Base-by-base conservation (phyloP, 768 basidiomycete genomes). In the Gyrodon lividus region DNA sequence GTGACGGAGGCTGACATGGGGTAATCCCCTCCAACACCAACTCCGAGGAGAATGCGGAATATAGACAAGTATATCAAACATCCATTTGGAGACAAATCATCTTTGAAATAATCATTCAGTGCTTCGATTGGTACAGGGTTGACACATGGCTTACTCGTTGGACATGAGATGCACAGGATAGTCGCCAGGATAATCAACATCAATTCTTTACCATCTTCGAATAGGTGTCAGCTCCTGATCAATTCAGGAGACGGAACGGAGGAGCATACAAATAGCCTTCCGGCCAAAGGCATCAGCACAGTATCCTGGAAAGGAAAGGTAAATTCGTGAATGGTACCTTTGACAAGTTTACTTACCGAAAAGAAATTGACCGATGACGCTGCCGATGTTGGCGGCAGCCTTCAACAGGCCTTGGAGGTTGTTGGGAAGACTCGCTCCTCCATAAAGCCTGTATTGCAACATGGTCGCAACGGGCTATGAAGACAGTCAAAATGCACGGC, bases 1-100 rank as follows among this genome's bases (percentile, higher is more conserved):
- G 84, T 80, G 51, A 89, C 72, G 9, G 79, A 79, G 0, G 87
- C 86, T 10, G 79, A 82, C 86, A 89, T 85, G 2, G 87, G 86
- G 61, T 89, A 89, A 65, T 89, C 89, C 2, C 86, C 89, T 14
- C 87, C 89, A 0, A 91, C 82, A 20, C 89, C 89, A 16, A 92
- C 70, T 0, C 89, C 89, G 31, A 91, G 79, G 6, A 91, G 59
- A 46, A 90, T 84, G 12, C 89, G 84, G 61, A 79, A 89, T 4
- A 84, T 59, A 14, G 73, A 73, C 13, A 91, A 74, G 64, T 84
- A 90, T 56, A 88, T 80, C 43, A 89, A 73, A 20, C 66, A 73
- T 23, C 66, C 58, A 40, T 79, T 63, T 2, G 84, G 77, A 17
- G 77, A 74, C 20, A 88, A 72, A 4, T 71, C 67, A 30, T 81